A percentile compares a stretch with the other conserved stretches of the same genome.
These are phyloP conservation scores for Pythium biforme DNA, from an alignment of 352 stramenopile species.

Conservation along the genomic window DNA sequence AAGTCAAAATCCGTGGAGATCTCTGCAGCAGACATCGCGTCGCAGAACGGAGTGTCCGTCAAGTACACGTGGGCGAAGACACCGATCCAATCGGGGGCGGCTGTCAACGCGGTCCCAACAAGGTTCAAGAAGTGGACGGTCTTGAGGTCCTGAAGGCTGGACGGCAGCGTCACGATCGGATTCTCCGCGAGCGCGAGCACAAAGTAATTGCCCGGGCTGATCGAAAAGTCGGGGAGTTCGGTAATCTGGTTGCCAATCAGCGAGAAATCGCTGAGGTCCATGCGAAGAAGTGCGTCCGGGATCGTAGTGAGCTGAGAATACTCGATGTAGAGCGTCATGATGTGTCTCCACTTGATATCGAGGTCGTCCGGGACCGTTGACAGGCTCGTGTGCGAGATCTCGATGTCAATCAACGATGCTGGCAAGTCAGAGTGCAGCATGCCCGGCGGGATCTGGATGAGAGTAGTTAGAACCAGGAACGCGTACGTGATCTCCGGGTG, in stretches of 20 bases:
- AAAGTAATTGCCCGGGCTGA: background rate
- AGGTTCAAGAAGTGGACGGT: background rate
- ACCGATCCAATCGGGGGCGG: background rate
- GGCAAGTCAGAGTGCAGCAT: slow-evolving; percentile 1
- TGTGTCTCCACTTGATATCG: background rate
- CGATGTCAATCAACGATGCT: slow-evolving; percentile 3
- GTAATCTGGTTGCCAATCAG: slow-evolving; percentile 11
- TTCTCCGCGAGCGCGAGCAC: slow-evolving; percentile 5
- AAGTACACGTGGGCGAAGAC: background rate
- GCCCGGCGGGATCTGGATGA: slow-evolving; percentile 1
- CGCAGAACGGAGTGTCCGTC: slow-evolving; percentile 8
- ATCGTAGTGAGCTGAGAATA: background rate
- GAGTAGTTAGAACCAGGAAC: slow-evolving; percentile 7
- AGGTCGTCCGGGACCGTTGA: background rate
- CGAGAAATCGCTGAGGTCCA: slow-evolving; percentile 3
- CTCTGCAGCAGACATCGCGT: background rate
- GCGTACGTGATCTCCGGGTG: slow-evolving; percentile 9
- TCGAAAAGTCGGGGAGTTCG: background rate
- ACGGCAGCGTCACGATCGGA: background rate
- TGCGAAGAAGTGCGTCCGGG: background rate
- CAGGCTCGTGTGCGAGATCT: slow-evolving; percentile 12
- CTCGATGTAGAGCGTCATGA: slow-evolving; percentile 15
- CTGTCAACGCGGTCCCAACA: background rate
- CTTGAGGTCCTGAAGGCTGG: background rate
- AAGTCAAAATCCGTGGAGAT: background rate